Percentiles rank a stretch among this genome's conserved stretches.
phyloP scores from a whole-genome alignment of 73 alveolate genomes.

The Paramecium sonneborni region DNA sequence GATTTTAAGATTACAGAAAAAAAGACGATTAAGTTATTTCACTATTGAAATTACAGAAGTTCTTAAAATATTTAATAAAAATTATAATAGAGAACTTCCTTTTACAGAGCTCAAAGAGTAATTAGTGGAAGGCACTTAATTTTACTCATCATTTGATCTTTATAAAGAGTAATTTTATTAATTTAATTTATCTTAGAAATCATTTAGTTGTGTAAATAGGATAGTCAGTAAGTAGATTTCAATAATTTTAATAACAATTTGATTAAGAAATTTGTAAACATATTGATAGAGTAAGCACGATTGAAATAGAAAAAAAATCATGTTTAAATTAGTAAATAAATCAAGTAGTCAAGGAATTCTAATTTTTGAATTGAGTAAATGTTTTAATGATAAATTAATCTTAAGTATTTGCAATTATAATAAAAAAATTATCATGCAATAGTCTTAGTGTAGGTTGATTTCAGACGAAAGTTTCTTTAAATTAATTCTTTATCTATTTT shows the following conservation, averaged over 20 bases:
- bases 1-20: too few species aligned
- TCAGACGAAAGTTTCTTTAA: neutral
- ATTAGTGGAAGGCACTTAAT: neutral
- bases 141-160: neutral
- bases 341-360: neutral
- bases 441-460: neutral
- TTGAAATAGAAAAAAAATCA: neutral
- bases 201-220: neutral
- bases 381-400: neutral
- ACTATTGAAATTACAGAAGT: neutral
- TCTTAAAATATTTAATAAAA: neutral
- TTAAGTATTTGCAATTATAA: neutral
- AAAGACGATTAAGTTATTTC: too few species aligned
- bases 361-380: neutral
- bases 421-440: neutral
- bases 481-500: neutral
- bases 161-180: neutral
- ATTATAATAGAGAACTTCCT: neutral
- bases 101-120: neutral
- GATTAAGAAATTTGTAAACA: neutral
- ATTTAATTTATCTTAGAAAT: neutral
- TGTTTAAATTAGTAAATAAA: neutral
- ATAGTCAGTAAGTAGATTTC: neutral
- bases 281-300: neutral
- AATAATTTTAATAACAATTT: conserved; percentile 7